Percentiles rank a stretch among this genome's conserved stretches.
Conservation (phyloP, 2,329 filamentous ascomycete species). For the Xylariaceae sp. region DNA sequence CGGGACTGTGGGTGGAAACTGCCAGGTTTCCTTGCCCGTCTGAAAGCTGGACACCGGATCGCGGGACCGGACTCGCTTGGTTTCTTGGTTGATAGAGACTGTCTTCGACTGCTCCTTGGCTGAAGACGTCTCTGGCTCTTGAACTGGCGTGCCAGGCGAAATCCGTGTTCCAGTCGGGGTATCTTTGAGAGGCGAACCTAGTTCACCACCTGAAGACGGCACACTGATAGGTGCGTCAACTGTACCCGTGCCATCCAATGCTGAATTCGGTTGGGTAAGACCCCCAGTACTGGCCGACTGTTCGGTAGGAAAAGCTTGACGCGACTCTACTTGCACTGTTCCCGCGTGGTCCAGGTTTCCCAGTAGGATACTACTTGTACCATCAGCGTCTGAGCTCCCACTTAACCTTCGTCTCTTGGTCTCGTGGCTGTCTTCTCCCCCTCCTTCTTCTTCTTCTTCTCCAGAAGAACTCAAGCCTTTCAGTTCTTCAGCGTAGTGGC, state of each 20-base stretch:
- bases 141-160: too few species aligned
- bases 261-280: background rate
- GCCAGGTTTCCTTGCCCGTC: slow-evolving; percentile 18
- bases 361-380: slow-evolving; percentile 16
- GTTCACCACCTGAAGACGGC: slow-evolving; percentile 22
- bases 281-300: background rate
- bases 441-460: slow-evolving; percentile 5
- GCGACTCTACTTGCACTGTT: slow-evolving; percentile 27
- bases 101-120: slow-evolving; percentile 5
- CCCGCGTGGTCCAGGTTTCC: slow-evolving; percentile 33
- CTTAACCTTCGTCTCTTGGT: slow-evolving; percentile 26
- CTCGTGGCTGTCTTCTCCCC: slow-evolving; percentile 18
- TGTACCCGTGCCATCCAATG: background rate
- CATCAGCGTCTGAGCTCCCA: background rate
- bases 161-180: too few species aligned
- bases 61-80: slow-evolving; percentile 10
- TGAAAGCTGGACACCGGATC: slow-evolving; percentile 18
- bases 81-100: too few species aligned
- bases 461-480: slow-evolving; percentile 28
- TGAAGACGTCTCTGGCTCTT: slow-evolving; percentile 2
- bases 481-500: slow-evolving; percentile 30
- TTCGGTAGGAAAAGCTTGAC: slow-evolving; percentile 6
- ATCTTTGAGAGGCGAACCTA: background rate
- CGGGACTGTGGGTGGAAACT: slow-evolving; percentile 15
- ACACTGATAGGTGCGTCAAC: background rate